Evolutionary conservation across 2,329 filamentous ascomycete genomes (phyloP).

Genomic region (Pseudocercospora musae): DNA sequence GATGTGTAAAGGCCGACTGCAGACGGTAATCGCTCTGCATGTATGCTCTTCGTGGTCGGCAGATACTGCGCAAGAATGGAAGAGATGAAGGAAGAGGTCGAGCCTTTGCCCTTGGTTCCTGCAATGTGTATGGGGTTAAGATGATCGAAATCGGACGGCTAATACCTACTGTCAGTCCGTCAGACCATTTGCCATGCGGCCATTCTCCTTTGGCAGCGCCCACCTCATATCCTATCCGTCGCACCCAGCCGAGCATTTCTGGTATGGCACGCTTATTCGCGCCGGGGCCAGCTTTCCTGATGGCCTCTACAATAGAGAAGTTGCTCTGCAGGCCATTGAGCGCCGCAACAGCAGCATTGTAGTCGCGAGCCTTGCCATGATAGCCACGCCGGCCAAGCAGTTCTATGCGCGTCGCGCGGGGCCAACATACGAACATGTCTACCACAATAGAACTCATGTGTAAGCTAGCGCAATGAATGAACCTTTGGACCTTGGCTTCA

Average conservation of each 20-base stretch:
- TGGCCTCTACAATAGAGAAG: constrained; percentile 70
- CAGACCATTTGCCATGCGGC: constrained; percentile 2
- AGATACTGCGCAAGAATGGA: constrained; percentile 68
- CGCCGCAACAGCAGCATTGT: constrained; percentile 63
- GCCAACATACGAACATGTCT: constrained; percentile 6
- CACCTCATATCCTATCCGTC: constrained; percentile 71
- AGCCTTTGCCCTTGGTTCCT: constrained; percentile 93
- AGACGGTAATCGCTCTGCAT: constrained; percentile 28
- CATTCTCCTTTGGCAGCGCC: constrained; percentile 35
- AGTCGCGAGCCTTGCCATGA: constrained; percentile 26
- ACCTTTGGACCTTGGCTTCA: no score
- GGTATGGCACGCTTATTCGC: constrained; percentile 75
- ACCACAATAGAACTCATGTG: no score
- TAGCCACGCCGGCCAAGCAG: constrained; percentile 4
- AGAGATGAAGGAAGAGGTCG: constrained; percentile 78
- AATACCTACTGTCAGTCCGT: constrained; percentile 13
- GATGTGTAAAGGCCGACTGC: constrained; percentile 76
- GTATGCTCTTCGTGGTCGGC: constrained; percentile 36
- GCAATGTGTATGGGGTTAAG: constrained; percentile 75
- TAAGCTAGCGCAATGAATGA: not conserved
- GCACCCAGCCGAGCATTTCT: constrained; percentile 77
- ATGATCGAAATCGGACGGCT: constrained; percentile 60
- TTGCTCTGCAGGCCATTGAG: constrained; percentile 79
- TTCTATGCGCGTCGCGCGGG: constrained; percentile 9
- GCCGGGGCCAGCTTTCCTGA: constrained; percentile 68